phyloP scores from a whole-genome alignment of 1,284 basidiomycete species.

The Pseudozyma thailandica region DNA sequence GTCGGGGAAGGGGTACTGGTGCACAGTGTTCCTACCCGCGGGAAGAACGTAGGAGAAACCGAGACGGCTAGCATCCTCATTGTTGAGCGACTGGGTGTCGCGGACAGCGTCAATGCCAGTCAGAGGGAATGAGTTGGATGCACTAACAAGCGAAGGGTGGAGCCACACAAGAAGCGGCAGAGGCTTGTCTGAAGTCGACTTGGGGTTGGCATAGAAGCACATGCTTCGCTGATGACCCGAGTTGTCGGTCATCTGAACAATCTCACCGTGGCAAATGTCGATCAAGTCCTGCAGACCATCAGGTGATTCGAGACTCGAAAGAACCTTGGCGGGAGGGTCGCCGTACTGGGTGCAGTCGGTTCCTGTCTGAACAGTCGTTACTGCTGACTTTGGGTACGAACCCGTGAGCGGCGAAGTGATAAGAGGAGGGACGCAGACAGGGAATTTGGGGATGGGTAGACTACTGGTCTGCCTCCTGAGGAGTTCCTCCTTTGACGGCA shows the following conservation, averaged over 20 bases:
- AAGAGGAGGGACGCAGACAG: constrained; percentile 18
- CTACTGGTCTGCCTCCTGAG: constrained; percentile 11
- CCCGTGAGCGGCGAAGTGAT: constrained; percentile 12
- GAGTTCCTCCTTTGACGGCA: constrained; percentile 8
- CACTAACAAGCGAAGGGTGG: constrained; percentile 18
- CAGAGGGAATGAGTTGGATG: constrained; percentile 12
- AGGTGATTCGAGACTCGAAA: constrained; percentile 22
- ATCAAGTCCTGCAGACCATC: constrained; percentile 23
- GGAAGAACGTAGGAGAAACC: constrained; percentile 36
- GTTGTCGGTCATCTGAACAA: constrained; percentile 20
- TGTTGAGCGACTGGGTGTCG: constrained; percentile 25
- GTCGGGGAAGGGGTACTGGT: constrained; percentile 30
- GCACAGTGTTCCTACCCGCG: constrained; percentile 25
- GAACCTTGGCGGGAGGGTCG: constrained; percentile 13
- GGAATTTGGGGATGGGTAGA: background rate
- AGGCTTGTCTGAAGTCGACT: constrained; percentile 24
- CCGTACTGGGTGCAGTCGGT: constrained; percentile 22
- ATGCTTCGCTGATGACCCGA: constrained; percentile 11
- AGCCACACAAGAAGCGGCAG: constrained; percentile 28
- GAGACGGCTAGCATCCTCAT: constrained; percentile 13
- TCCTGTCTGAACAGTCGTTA: constrained; percentile 31
- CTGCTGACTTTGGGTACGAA: constrained; percentile 24
- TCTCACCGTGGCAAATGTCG: constrained; percentile 26
- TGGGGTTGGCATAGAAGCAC: constrained; percentile 35
- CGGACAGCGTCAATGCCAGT: constrained; percentile 22